Evolutionary conservation across 1,139 yeast genomes (phyloP).

Genomic region (Saccharomyces hybrid): DNA sequence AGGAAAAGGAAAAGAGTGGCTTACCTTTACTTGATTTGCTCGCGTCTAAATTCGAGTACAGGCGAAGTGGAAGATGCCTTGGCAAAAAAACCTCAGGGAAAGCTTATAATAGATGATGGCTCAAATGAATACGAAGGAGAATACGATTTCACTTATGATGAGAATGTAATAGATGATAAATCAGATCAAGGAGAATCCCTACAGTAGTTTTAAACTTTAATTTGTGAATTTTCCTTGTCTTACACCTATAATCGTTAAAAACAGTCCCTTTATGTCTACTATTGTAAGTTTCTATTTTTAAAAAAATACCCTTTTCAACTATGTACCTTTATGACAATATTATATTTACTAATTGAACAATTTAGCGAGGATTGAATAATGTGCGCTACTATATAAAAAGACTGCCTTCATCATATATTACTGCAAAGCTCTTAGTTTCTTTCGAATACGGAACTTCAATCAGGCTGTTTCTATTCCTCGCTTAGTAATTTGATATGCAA

Average conservation of each 20-base stretch:
- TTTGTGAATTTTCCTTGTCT: conserved; percentile 1
- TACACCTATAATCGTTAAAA: background rate
- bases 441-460: background rate
- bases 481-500: conserved; percentile 27
- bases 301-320: background rate
- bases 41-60: conserved; percentile 23
- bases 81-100: conserved; percentile 32
- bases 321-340: background rate
- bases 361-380: background rate
- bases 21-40: conserved; percentile 55
- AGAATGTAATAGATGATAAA: conserved; percentile 32
- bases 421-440: background rate
- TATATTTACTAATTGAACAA: background rate
- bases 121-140: conserved; percentile 36
- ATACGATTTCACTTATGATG: conserved; percentile 39
- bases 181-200: conserved; percentile 19
- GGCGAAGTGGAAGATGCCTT: conserved; percentile 23
- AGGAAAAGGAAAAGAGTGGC: conserved; percentile 88
- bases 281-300: background rate
- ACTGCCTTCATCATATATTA: background rate
- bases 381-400: background rate
- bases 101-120: conserved; percentile 31
- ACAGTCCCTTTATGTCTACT: background rate
- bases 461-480: conserved; percentile 26
- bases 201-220: background rate